These are phyloP conservation scores for Phytopythium vexans DNA, from an alignment of 352 stramenopile species.

Conservation along the genomic window DNA sequence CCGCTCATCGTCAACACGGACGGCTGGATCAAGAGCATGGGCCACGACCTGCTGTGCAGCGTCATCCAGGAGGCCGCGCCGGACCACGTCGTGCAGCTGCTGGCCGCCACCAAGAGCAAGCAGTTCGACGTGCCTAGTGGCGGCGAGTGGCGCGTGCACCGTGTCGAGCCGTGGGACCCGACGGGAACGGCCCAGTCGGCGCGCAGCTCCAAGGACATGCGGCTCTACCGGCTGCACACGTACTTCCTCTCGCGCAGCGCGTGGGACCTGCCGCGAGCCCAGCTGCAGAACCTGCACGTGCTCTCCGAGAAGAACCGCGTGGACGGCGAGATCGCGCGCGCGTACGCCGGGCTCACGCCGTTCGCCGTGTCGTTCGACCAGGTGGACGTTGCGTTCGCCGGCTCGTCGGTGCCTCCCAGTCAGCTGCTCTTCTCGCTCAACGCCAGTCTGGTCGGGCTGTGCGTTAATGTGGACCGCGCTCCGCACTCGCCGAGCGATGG, in stretches of 20 bases:
- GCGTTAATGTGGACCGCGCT: slow-evolving; percentile 33
- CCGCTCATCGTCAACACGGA: slow-evolving; percentile 97
- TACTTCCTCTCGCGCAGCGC: slow-evolving; percentile 62
- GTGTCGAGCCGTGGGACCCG: slow-evolving; percentile 68
- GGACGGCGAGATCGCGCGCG: slow-evolving; percentile 44
- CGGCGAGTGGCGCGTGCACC: slow-evolving; percentile 44
- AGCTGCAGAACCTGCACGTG: slow-evolving; percentile 70
- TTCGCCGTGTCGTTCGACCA: slow-evolving; percentile 57
- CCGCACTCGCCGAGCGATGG: neutral
- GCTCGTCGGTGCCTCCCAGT: slow-evolving; percentile 59
- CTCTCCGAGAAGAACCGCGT: slow-evolving; percentile 66
- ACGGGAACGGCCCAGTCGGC: slow-evolving; percentile 53
- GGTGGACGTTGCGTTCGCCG: slow-evolving; percentile 57
- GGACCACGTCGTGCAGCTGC: slow-evolving; percentile 92
- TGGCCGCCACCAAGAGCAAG: slow-evolving; percentile 88
- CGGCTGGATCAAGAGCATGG: slow-evolving; percentile 97
- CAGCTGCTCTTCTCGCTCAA: slow-evolving; percentile 77
- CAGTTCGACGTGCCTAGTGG: slow-evolving; percentile 69
- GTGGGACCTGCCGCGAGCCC: slow-evolving; percentile 28
- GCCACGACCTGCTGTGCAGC: slow-evolving; percentile 91
- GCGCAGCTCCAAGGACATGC: slow-evolving; percentile 81
- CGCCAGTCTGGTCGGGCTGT: slow-evolving; percentile 69
- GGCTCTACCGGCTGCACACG: slow-evolving; percentile 71
- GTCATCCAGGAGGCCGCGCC: slow-evolving; percentile 85
- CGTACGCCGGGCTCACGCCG: slow-evolving; percentile 42